Evolutionary conservation across 2,329 filamentous ascomycete species (phyloP), one percentile per base, ranked within the genome.

Genomic region (Aspergillus latus): DNA sequence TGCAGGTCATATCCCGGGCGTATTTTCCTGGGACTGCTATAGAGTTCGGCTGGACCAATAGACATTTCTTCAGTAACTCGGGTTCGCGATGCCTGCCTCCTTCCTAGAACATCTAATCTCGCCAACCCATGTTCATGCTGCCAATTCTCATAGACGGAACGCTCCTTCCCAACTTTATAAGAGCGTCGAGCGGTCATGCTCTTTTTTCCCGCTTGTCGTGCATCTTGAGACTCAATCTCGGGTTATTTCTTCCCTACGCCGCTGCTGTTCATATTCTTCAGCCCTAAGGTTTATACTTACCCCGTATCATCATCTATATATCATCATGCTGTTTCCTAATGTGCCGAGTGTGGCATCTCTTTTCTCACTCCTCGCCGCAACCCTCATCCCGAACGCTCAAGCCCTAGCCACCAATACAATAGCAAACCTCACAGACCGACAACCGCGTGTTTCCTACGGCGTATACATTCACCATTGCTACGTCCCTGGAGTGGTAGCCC

Each of bases 401-500:
- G 29, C 52, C 26, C 37, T 39, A 8, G 26, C 37, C 8, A 29
- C 34, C 9, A 48, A 46, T 45, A 8, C 34, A 13, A 37, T 11
- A 13, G 10, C 39, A 5, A 54, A 54, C 55, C 28, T 46, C 32
- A 49, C 52, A 26, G 11, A 10, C 10, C 34, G 21, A 15, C 15
- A 29, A 30, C n/a, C 29, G 16, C 2, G 42, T 2, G 57, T 72
- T 13, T 64, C 69, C 10, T 61, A 66, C 54, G 83, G 82, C 32
- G 77, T 75, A 2, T 67, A 84, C 34, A 68, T 76, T 56, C 64
- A 64, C 30, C 64, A 66, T 36, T 77, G 76, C 60, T 64, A 60
- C 13, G 71, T 74, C 2, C 74, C 78, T 1, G 82, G 82, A 42
- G 80, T 81, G 15, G 80, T 88, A 59, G 85, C 85, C 10, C 68